Evolutionary conservation across 1,139 yeast genomes (phyloP), one percentile per base, ranked within the genome.

Genomic region (Nakaseomyces uthaithaninus): DNA sequence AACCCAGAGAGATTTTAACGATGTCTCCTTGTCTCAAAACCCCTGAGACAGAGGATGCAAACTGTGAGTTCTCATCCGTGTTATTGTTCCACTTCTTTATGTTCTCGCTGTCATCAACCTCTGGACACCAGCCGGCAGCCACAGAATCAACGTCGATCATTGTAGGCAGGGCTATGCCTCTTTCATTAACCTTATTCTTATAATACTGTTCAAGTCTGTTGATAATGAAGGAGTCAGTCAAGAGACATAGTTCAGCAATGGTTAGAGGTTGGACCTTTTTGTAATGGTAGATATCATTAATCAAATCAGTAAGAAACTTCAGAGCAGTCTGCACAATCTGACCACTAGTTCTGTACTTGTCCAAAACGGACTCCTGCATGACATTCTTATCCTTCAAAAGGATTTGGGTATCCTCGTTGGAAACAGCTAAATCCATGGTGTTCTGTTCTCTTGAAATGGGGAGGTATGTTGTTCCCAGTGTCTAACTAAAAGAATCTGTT

Each of bases 111-210:
- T 84, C 94, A 53, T 76, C 86, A 40, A 81, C 63, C 62, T 87
- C 96, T 36, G 98, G 98, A 27, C 94, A 72, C 62, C 83, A 85
- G 14, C 94, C 95, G 45, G 68, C 63, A 16, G 80, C 74, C 45
- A 84, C 71, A 58, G 84, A 89, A 57, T 85, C 85, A 43, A 85
- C 80, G 61, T 87, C 94, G 49, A 91, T 75, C 44, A 84, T 74
- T 12, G 89, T 89, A n/a, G 98, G 98, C 45, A 74, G 74, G 11
- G 95, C 85, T 59, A 91, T 83, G 45, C 96, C 96, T 63, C 83
- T 84, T 65, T 82, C 93, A 53, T 74, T 69, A 28, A 78, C 81
- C 39, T 67, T 63, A 47, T 71, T 73, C 50, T 67, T 74, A 60
- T 74, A 80, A 23, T 68, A 77, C 44, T 67, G 68, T 38, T 69